Base-by-base conservation (phyloP, 164 flowering plant species). In the Berberis vulgaris region DNA sequence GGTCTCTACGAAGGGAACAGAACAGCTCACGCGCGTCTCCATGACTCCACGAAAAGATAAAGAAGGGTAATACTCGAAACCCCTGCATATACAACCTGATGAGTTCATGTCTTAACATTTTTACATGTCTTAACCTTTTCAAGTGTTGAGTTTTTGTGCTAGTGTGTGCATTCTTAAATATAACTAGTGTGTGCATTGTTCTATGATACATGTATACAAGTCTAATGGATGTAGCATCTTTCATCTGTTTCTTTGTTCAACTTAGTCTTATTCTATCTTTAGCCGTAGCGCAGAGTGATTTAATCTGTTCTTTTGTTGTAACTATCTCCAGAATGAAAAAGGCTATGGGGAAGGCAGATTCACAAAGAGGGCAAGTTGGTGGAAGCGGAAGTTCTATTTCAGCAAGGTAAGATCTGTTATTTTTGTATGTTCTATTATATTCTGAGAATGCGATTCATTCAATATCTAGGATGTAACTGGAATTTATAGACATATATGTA, bases 41-140 rank as follows among this genome's bases (percentile, higher is more conserved):
- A 42, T 44, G 40, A 69, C 74, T 71, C 67, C 71, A 12, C 73
- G 58, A 54, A 78, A 77, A 58, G 83, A 78, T 57, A 79, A 77
- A 56, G 83, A 72, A 68, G 65, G 96, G 97, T 91, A 86, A 75
- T 73, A 56, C 62, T 61, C 61, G 54, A n/a, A 12, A 43, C 57
- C 45, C 41, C 47, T 45, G 5, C 39, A 13, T 57, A 58, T 69
- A 41, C 10, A 38, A 11, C 9, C 52, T 50, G 63, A 40, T 57
- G 1, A 64, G 7, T 67, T 7, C 38, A 9, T 2, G 1, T 45
- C 12, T 52, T 7, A 26, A 26, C 26, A 26, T 26, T 26, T 26
- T 26, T 26, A 26, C 26, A 26, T 26, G 26, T 26, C 26, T 26
- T n/a, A 57, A 42, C 3, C 41, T 41, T 41, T 57, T 44, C 1